These are phyloP conservation scores for Solanum ahanhuiri DNA, from an alignment of 257 asterid species.

Conservation along the genomic window DNA sequence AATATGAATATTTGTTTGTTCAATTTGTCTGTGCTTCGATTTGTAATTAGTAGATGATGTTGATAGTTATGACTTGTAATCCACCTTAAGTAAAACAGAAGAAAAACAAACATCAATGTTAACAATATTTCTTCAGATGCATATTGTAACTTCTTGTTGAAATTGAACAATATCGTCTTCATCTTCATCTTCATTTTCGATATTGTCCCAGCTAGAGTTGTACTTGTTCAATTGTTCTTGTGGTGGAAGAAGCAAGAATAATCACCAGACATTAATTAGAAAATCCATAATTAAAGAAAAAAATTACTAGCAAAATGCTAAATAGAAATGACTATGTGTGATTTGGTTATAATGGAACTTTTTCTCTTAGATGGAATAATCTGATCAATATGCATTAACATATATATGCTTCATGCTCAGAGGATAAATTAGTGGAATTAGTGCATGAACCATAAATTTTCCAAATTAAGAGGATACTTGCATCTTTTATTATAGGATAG, in stretches of 20 bases:
- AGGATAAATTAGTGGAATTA: neutral
- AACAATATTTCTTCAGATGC: neutral
- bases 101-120: neutral
- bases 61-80: neutral
- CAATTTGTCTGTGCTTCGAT: neutral
- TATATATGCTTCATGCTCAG: neutral
- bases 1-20: slow-evolving; percentile 12
- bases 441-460: neutral
- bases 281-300: neutral
- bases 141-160: neutral
- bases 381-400: neutral
- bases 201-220: neutral
- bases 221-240: neutral
- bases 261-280: neutral
- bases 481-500: neutral
- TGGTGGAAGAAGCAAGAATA: neutral
- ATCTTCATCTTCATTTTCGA: neutral
- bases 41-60: neutral
- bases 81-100: neutral
- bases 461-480: neutral
- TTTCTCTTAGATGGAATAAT: neutral
- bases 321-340: neutral
- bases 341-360: neutral
- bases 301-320: neutral
- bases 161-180: neutral